Percentiles rank a stretch among this genome's conserved stretches.
phyloP scores from a whole-genome alignment of 2,329 filamentous ascomycete genomes.

The Scedosporium minutisporum region DNA sequence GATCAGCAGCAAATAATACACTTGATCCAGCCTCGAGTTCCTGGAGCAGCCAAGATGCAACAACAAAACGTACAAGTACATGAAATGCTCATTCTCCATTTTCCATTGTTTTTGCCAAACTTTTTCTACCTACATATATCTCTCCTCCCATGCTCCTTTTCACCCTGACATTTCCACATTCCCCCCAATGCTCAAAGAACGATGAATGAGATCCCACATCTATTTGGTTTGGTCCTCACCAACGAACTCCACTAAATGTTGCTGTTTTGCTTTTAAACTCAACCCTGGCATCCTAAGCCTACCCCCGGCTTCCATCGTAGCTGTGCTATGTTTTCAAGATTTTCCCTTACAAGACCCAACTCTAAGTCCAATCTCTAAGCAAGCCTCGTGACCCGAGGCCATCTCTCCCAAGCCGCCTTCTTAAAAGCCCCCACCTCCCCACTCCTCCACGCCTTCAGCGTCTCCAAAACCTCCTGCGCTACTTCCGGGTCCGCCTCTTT shows the following conservation, averaged over 20 bases:
- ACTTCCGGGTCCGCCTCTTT: slow-evolving; percentile 43
- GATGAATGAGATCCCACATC: not conserved
- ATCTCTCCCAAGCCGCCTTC: slow-evolving; percentile 37
- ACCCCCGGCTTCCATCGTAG: not conserved
- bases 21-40: too few species aligned
- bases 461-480: slow-evolving; percentile 36
- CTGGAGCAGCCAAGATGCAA: too few species aligned
- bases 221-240: not conserved
- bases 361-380: slow-evolving; percentile 14
- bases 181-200: not conserved
- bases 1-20: too few species aligned
- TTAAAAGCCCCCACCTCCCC: slow-evolving; percentile 37
- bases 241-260: not conserved
- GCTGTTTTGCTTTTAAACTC: slow-evolving; percentile 8
- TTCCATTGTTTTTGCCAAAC: too few species aligned
- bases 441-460: slow-evolving; percentile 40
- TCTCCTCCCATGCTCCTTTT: too few species aligned
- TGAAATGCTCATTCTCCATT: too few species aligned
- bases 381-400: slow-evolving; percentile 39
- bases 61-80: too few species aligned
- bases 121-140: too few species aligned
- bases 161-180: too few species aligned
- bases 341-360: not conserved
- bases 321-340: not conserved
- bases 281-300: not conserved